phyloP scores from a whole-genome alignment of 2,329 filamentous ascomycete genomes.

The Ophiocordyceps sinensis region DNA sequence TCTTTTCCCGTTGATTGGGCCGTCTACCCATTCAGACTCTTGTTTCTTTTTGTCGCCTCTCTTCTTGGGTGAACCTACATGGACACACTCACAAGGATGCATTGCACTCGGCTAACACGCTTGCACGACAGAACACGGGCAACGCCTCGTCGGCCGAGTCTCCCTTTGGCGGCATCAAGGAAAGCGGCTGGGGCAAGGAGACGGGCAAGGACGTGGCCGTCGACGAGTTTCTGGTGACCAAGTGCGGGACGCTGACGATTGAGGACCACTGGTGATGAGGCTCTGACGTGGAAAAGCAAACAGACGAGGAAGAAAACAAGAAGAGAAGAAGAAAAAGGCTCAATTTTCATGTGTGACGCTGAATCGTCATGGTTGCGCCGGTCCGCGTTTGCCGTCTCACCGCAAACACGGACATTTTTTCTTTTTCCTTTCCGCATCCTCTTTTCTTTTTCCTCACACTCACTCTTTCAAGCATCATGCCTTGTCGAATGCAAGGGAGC shows the following conservation, averaged over 20 bases:
- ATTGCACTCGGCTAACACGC: no score
- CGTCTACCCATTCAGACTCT: no score
- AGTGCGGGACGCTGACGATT: slow-evolving; percentile 28
- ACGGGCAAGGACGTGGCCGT: slow-evolving; percentile 32
- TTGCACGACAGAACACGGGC: slow-evolving; percentile 19
- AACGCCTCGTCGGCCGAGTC: slow-evolving; percentile 26
- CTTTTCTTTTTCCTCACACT: no score
- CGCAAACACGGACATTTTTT: background rate
- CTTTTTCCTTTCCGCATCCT: background rate
- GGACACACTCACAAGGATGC: no score
- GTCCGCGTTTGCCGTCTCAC: no score
- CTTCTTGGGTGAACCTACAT: no score
- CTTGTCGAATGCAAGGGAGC: no score
- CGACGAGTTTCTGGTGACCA: slow-evolving; percentile 30
- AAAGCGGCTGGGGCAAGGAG: slow-evolving; percentile 31
- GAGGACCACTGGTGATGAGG: slow-evolving; percentile 8
- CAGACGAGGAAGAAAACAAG: background rate
- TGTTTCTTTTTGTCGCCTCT: no score
- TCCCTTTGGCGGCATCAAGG: slow-evolving; percentile 34
- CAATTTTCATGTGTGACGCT: no score
- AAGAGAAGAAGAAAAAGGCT: background rate
- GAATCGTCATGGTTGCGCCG: background rate
- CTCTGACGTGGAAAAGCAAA: background rate
- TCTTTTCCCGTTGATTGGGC: background rate
- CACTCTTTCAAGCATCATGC: no score